These are phyloP conservation scores for Agaricus blazei DNA, from an alignment of 768 basidiomycete species.

Conservation along the genomic window DNA sequence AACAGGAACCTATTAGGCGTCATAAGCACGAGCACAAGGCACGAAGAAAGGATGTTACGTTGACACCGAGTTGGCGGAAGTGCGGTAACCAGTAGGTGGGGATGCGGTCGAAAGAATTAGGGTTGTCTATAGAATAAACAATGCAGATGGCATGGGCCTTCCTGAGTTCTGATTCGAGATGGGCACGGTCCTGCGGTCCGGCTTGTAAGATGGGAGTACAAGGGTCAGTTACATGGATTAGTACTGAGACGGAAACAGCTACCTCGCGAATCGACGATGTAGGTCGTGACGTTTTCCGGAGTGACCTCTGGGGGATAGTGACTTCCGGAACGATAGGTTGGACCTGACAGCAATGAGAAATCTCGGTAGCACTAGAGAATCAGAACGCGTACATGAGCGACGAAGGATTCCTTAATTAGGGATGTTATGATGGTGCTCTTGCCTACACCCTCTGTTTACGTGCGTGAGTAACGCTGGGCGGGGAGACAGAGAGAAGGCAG, in stretches of 20 bases:
- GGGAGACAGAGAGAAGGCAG: conserved; percentile 3
- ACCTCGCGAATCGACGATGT: conserved; percentile 98
- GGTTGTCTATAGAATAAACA: conserved; percentile 95
- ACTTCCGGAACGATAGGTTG: conserved; percentile 96
- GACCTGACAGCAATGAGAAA: conserved; percentile 46
- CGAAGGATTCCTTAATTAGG: conserved; percentile 93
- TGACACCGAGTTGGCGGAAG: conserved; percentile 92
- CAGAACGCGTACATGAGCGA: conserved; percentile 61
- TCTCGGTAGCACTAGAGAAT: conserved; percentile 1
- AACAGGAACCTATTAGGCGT: conserved; percentile 71
- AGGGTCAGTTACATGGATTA: neutral
- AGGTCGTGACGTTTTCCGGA: conserved; percentile 95
- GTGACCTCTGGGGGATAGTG: conserved; percentile 95
- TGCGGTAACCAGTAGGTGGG: conserved; percentile 98
- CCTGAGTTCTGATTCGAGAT: conserved; percentile 92
- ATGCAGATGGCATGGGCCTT: conserved; percentile 98
- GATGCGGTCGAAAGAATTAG: conserved; percentile 94
- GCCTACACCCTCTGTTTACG: conserved; percentile 80
- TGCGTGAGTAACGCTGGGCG: conserved; percentile 12
- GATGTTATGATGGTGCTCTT: conserved; percentile 98
- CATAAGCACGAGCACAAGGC: neutral
- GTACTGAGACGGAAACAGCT: conserved; percentile 21
- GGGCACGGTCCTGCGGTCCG: conserved; percentile 76
- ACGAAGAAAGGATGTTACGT: conserved; percentile 46
- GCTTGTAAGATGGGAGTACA: conserved; percentile 38